Base-by-base conservation (phyloP, 768 basidiomycete species). In the Pulveroboletus frians region DNA sequence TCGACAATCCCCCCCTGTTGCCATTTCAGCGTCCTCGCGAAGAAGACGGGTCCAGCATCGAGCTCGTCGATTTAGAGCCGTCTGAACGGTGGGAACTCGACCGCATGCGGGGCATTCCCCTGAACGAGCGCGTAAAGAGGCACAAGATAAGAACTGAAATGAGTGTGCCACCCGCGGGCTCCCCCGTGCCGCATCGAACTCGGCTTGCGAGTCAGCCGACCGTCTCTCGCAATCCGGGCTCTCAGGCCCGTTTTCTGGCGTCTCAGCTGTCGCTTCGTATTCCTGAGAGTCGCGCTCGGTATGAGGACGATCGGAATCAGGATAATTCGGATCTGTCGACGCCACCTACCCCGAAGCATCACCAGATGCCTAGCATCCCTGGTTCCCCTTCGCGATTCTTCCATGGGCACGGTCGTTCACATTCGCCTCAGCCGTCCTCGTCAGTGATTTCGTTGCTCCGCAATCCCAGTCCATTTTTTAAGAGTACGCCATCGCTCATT, bases 31-130 rank as follows among this genome's bases (percentile, higher is more conserved):
- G 44, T 53, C 59, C 57, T 34, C 48, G 20, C n/a, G 76, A 75
- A 47, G 76, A 76, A 32, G 80, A 81, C 47, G 64, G 70, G 5
- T 77, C 77, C 29, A 67, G 66, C 54, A 65, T 82, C 45, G 80
- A 79, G 57, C 73, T 83, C 35, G 71, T 83, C 38, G 77, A 78
- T 32, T 54, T 73, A 46, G 75, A 75, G 49, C 75, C 57, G 39
- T 70, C 43, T 64, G 69, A 54, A 65, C 69, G 53, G 39, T 75
- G 74, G 74, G 73, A 74, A 37, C 69, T 70, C 20, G 75, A 78
- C 49, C 71, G 74, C 31, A 64, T 69, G 37, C 63, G 67, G 34
- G 77, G 76, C 4, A 53, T 75, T 9, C 65, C 71, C 41, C 60
- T 78, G 50, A 69, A 73, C 43, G 70, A 74, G 51, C 65, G 74